Evolutionary conservation across 768 basidiomycete genomes (phyloP), one percentile per base, ranked within the genome.

Genomic region (Chlorophyllum brunneum): DNA sequence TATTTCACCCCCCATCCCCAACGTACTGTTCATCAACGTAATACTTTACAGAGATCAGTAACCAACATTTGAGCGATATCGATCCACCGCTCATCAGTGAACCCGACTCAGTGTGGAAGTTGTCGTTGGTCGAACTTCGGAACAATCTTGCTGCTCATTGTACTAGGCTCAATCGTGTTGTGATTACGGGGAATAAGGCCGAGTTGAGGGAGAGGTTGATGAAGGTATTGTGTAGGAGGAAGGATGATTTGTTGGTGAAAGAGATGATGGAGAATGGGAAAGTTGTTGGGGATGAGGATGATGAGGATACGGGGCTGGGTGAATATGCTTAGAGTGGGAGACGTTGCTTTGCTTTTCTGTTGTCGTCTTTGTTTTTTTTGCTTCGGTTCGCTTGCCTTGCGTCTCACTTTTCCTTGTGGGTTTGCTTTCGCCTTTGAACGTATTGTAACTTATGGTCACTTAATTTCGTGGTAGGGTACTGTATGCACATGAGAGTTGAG

Each of bases 141-240:
- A 69, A 78, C 9, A 86, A 87, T 57, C 72, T 87, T 4, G 67
- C 69, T 16, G 83, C 75, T 1, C 83, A 86, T 58, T 75, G 80
- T 1, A 66, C 56, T 9, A 62, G 62, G 51, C 81, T 86, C 56
- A 57, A 70, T 18, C 58, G 57, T 0, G 75, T 85, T 30, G n/a
- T 71, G 16, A 62, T 72, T 0, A 62, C 68, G 13, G 84, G 83
- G 0, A 69, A 73, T 20, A 76, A 74, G 54, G 58, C 56, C 11
- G 79, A 83, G 60, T 72, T 86, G 73, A 65, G 63, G 3, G 69
- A 70, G 26, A 70, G 82, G 34, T 69, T 86, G 34, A 55, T 59
- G 33, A 61, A 59, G 3, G 63, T 86, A 16, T 63, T 86, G 55
- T 67, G 72, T 58, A 70, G 57, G 52, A 71, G 84, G 55, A 59